Percentiles rank a stretch among this genome's conserved stretches.
These are phyloP conservation scores for Coniosporium tulheliwenetii DNA, from an alignment of 2,329 filamentous ascomycete genomes.

Conservation along the genomic window DNA sequence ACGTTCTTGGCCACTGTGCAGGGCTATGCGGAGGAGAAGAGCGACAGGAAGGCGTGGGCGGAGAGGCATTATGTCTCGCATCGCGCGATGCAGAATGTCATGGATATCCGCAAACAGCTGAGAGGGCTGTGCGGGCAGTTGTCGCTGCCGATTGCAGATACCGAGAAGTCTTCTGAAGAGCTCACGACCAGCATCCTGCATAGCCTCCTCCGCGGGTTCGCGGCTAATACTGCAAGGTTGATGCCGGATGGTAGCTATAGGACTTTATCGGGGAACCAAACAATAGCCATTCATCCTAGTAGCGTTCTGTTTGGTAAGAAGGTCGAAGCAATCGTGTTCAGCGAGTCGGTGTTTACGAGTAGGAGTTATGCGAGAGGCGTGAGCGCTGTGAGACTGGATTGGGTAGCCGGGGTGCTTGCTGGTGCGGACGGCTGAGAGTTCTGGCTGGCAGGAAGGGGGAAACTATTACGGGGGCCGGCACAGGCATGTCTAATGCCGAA, in stretches of 20 bases:
- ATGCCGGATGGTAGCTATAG: slow-evolving; percentile 46
- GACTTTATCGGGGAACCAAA: slow-evolving; percentile 45
- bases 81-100: slow-evolving; percentile 48
- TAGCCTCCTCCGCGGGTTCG: slow-evolving; percentile 42
- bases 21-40: slow-evolving; percentile 40
- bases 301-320: slow-evolving; percentile 45
- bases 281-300: slow-evolving; percentile 46
- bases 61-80: slow-evolving; percentile 43
- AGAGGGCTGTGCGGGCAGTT: slow-evolving; percentile 36
- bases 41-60: slow-evolving; percentile 45
- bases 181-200: slow-evolving; percentile 36
- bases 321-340: slow-evolving; percentile 48
- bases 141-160: slow-evolving; percentile 14
- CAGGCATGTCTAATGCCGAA: no score
- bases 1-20: slow-evolving; percentile 46
- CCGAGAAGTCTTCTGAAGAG: slow-evolving; percentile 19
- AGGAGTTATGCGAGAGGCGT: slow-evolving; percentile 47
- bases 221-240: slow-evolving; percentile 42
- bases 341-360: slow-evolving; percentile 50
- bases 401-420: slow-evolving; percentile 37
- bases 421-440: slow-evolving; percentile 4
- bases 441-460: no score
- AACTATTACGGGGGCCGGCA: no score
- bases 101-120: slow-evolving; percentile 51
- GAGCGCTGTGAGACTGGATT: slow-evolving; percentile 45